Base-by-base conservation (phyloP, 2,329 filamentous ascomycete species). In the Xylaria sp. region DNA sequence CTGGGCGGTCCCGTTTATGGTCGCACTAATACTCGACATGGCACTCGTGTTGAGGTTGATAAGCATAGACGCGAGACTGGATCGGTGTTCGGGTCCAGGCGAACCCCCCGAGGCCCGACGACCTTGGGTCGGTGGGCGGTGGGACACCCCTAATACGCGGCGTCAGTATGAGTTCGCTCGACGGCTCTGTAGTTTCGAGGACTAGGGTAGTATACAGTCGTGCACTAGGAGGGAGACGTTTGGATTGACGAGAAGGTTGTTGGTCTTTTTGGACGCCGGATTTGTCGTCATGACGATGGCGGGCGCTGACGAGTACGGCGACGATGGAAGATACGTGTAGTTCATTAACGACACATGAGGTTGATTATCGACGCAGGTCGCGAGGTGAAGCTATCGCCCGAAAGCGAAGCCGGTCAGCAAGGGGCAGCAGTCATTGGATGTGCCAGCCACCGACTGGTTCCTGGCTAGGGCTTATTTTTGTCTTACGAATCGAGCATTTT, bases 301-400 rank as follows among this genome's bases (percentile, higher is more conserved):
- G n/a, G 93, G 90, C n/a, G 83, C 81, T 58, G 85, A 77, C 44
- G 87, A 86, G 79, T 89, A 91, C 44, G 89, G 90, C 17, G 92
- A 92, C 5, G 86, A 89, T 44, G 94, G 91, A 25, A 99, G 91
- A 81, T 97, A 98, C 76, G 96, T 98, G 84, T 98, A 98, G 84
- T 97, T 97, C 96, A 99, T 99, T 71, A 99, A 89, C 42, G 94
- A 96, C 72, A 98, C 93, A 79, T 98, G 93, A 10, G 96, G 96
- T 70, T 89, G 85, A 75, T 96, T 91, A 72, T 91, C 86, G 73
- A 89, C 89, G 79, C 92, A 96, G 63, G 96, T 99, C 73, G 96
- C 94, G 60, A 99, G 91, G 80, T 99, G 96, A 72, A 99, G 93
- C 94, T 97, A 75, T 42, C 50, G 65, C 22, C 56, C 67, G 67